Conservation (phyloP, 805 yeast genomes). For the Monosporozyma yasuniensis region DNA sequence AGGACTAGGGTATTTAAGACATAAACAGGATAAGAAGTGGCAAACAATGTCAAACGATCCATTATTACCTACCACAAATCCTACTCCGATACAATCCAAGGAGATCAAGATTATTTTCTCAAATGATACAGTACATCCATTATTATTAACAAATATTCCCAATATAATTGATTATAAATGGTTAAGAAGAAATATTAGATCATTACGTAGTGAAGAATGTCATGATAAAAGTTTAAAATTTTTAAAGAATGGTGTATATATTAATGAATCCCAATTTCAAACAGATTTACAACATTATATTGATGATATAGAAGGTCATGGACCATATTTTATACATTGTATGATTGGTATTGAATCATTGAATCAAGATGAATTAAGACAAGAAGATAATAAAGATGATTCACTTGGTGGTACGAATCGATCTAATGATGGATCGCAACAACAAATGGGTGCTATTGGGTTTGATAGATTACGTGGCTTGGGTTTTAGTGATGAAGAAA, state of each 20-base stretch:
- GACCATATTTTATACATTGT: constrained; percentile 63
- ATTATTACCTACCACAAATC: not conserved
- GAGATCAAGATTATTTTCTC: not conserved
- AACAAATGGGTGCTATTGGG: constrained; percentile 53
- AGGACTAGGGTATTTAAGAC: too few species aligned
- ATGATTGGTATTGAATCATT: constrained; percentile 48
- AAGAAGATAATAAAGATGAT: constrained; percentile 43
- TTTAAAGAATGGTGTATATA: constrained; percentile 21
- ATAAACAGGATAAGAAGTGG: too few species aligned
- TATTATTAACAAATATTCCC: not conserved
- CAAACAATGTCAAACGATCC: not conserved
- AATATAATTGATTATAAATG: constrained; percentile 8
- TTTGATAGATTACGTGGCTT: constrained; percentile 76
- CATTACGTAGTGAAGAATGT: constrained; percentile 14
- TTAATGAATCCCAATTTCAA: not conserved
- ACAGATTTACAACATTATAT: not conserved
- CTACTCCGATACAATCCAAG: not conserved
- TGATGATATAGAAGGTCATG: not conserved
- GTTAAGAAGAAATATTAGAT: constrained; percentile 25
- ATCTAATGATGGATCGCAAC: constrained; percentile 5
- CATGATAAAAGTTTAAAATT: constrained; percentile 19
- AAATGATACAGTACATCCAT: not conserved
- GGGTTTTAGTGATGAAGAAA: constrained; percentile 76
- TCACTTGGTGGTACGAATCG: constrained; percentile 7
- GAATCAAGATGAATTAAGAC: constrained; percentile 41